Conservation (phyloP, 441 rosid genomes). For the Syzygium malaccense region DNA sequence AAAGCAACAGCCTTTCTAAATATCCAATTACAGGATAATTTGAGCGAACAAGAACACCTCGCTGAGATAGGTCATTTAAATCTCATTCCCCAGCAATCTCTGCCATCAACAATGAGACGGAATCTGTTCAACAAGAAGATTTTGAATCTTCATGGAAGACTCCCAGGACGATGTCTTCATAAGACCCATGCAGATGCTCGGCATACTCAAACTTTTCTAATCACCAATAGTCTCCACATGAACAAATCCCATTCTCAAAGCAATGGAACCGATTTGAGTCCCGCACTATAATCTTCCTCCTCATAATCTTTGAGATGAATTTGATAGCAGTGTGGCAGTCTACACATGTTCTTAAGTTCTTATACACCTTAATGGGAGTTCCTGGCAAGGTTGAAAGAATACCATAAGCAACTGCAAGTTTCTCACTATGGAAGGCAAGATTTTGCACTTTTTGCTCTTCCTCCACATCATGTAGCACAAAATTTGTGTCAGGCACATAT, state of each 20-base stretch:
- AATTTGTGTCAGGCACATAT: slow-evolving; percentile 48
- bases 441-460: slow-evolving; percentile 72
- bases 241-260: slow-evolving; percentile 54
- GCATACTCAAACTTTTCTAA: not conserved
- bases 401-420: slow-evolving; percentile 60
- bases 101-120: not conserved
- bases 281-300: slow-evolving; percentile 44
- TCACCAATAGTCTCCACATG: slow-evolving; percentile 67
- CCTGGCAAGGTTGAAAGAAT: slow-evolving; percentile 43
- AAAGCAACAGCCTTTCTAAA: not conserved
- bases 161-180: slow-evolving; percentile 5
- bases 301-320: slow-evolving; percentile 42
- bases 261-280: slow-evolving; percentile 58
- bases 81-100: not conserved
- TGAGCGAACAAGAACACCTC: not conserved
- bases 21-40: not conserved
- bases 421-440: slow-evolving; percentile 57
- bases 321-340: slow-evolving; percentile 61
- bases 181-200: slow-evolving; percentile 10
- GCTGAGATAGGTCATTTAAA: not conserved
- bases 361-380: slow-evolving; percentile 44
- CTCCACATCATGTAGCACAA: slow-evolving; percentile 63
- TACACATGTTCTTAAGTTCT: slow-evolving; percentile 61
- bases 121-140: not conserved
- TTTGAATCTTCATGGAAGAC: slow-evolving; percentile 1